Conservation (phyloP, 2,329 filamentous ascomycete genomes). For the Claviceps pusilla region DNA sequence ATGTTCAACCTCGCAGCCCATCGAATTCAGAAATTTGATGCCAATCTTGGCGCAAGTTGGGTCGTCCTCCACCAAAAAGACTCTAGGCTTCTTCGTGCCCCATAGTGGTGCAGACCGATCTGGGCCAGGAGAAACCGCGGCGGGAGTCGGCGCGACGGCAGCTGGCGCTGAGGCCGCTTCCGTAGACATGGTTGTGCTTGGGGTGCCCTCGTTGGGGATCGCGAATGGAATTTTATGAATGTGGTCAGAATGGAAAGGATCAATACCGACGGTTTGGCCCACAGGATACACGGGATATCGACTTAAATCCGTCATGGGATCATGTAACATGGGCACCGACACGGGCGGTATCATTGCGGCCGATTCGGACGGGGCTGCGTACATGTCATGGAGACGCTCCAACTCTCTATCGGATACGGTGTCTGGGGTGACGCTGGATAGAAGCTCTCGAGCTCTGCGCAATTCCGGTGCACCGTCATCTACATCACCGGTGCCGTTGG, state of each 20-base stretch:
- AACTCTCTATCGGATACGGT: conserved; percentile 38
- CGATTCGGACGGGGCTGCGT: conserved; percentile 39
- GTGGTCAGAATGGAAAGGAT: conserved; percentile 87
- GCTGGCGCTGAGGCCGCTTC: conserved; percentile 14
- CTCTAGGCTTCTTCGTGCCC: conserved; percentile 54
- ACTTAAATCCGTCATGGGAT: conserved; percentile 38
- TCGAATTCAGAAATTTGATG: conserved; percentile 49
- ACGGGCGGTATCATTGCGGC: conserved; percentile 26
- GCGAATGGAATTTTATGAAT: conserved; percentile 88
- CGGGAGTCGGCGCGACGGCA: conserved; percentile 8
- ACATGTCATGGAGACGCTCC: conserved; percentile 39
- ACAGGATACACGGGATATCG: conserved; percentile 74
- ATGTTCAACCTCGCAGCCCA: conserved; percentile 52
- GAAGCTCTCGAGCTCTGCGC: conserved; percentile 40
- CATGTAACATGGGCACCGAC: conserved; percentile 33
- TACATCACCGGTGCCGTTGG: conserved; percentile 26
- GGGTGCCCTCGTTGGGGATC: conserved; percentile 42
- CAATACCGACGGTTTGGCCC: conserved; percentile 79
- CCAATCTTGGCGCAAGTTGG: conserved; percentile 53
- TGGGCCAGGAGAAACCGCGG: conserved; percentile 12
- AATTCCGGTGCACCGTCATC: conserved; percentile 38
- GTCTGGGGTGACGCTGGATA: conserved; percentile 37
- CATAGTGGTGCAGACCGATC: conserved; percentile 32
- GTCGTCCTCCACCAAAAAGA: conserved; percentile 80
- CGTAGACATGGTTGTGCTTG: conserved; percentile 21